Evolutionary conservation across 1,284 basidiomycete genomes (phyloP).

Genomic region (Caloboletus inedulis): DNA sequence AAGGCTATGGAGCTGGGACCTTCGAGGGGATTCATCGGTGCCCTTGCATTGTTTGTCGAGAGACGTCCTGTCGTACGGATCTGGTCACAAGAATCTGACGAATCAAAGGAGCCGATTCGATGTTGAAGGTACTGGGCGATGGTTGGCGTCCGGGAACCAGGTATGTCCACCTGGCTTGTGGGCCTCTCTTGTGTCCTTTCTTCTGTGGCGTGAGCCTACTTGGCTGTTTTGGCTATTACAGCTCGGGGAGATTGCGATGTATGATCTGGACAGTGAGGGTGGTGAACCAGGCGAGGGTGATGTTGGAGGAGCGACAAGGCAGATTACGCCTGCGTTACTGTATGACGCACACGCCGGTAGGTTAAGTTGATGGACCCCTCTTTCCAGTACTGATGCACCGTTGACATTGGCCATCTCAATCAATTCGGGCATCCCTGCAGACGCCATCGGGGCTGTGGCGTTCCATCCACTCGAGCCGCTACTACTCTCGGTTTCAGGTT

Average conservation of each 20-base stretch:
- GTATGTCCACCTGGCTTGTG: slow-evolving; percentile 37
- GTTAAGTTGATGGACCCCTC: neutral
- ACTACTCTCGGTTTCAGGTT: slow-evolving; percentile 61
- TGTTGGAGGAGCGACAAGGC: slow-evolving; percentile 5
- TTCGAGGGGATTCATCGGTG: slow-evolving; percentile 53
- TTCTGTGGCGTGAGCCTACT: neutral
- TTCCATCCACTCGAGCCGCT: slow-evolving; percentile 58
- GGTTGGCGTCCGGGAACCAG: slow-evolving; percentile 70
- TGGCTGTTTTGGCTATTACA: slow-evolving; percentile 15
- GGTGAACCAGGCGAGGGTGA: neutral
- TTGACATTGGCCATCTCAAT: neutral
- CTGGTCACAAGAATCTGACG: slow-evolving; percentile 34
- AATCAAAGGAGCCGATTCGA: slow-evolving; percentile 82
- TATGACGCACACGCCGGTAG: slow-evolving; percentile 24
- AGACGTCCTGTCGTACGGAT: neutral
- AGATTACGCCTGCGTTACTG: slow-evolving; percentile 8
- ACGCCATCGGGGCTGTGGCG: slow-evolving; percentile 58
- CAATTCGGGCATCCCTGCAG: slow-evolving; percentile 32
- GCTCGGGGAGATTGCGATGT: slow-evolving; percentile 45
- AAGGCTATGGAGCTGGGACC: slow-evolving; percentile 73
- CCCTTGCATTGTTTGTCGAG: slow-evolving; percentile 44
- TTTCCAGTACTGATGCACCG: neutral
- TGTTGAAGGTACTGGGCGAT: slow-evolving; percentile 68
- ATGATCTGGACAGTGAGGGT: slow-evolving; percentile 36
- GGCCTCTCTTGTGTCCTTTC: neutral